A percentile compares a stretch with the other conserved stretches of the same genome.
Conservation (phyloP, 495 filamentous ascomycete species). For the Glutinoglossum americanum region DNA sequence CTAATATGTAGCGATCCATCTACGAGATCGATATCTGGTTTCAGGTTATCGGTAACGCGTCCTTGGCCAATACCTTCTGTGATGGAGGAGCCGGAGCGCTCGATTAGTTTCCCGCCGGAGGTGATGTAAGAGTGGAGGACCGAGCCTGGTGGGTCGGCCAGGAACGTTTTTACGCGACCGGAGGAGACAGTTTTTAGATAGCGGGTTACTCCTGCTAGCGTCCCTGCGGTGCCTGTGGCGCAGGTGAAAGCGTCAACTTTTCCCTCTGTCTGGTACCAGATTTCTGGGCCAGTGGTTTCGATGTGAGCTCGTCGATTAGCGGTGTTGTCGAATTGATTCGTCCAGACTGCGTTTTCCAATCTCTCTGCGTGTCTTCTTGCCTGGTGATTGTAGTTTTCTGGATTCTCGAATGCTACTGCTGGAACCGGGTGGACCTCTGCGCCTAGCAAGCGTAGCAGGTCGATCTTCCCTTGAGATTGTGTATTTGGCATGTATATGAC, state of each 20-base stretch:
- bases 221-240: slow-evolving; percentile 82
- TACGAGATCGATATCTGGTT: slow-evolving; percentile 61
- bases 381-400: slow-evolving; percentile 95
- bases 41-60: slow-evolving; percentile 82
- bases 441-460: slow-evolving; percentile 72
- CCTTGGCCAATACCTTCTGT: slow-evolving; percentile 97
- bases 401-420: slow-evolving; percentile 88
- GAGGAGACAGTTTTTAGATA: slow-evolving; percentile 71
- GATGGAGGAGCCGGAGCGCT: slow-evolving; percentile 73
- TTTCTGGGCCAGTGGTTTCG: slow-evolving; percentile 91
- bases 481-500: slow-evolving; percentile 99
- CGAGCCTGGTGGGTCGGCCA: slow-evolving; percentile 83
- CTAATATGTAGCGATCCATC: slow-evolving; percentile 72
- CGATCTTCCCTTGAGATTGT: slow-evolving; percentile 93
- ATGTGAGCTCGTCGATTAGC: slow-evolving; percentile 89
- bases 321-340: slow-evolving; percentile 93
- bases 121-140: slow-evolving; percentile 83
- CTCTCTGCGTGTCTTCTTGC: slow-evolving; percentile 69
- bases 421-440: slow-evolving; percentile 98
- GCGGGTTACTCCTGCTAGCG: slow-evolving; percentile 70
- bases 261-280: slow-evolving; percentile 84
- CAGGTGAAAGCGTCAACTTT: slow-evolving; percentile 88
- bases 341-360: slow-evolving; percentile 86
- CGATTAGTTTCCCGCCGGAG: slow-evolving; percentile 59
- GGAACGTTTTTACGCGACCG: slow-evolving; percentile 66